These are phyloP conservation scores for Trametes villosa DNA, from an alignment of 768 basidiomycete species.

Conservation along the genomic window DNA sequence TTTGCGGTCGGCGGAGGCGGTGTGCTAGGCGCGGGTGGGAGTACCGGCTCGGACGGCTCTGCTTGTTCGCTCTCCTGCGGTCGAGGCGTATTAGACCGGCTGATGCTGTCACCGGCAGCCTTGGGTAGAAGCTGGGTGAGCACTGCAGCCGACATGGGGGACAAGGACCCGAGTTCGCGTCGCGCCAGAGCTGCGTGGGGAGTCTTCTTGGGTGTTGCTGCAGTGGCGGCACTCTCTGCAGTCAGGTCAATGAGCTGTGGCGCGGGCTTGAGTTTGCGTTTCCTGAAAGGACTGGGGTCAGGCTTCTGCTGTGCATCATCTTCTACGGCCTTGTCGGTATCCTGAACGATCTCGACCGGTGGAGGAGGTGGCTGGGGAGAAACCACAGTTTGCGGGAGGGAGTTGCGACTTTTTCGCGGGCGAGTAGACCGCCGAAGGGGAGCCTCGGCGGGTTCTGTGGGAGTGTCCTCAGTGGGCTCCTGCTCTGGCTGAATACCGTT, in stretches of 20 bases:
- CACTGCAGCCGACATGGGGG: conserved; percentile 56
- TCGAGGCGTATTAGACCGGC: conserved; percentile 11
- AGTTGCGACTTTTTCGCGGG: conserved; percentile 17
- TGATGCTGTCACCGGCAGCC: background rate
- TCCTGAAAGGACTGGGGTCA: conserved; percentile 15
- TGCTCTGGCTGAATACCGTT: background rate
- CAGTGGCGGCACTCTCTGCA: background rate
- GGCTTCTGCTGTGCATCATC: background rate
- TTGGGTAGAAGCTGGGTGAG: conserved; percentile 43
- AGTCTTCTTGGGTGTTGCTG: background rate
- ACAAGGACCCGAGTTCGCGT: conserved; percentile 58
- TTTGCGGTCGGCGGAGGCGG: conserved; percentile 2
- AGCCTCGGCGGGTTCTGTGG: background rate
- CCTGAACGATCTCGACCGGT: background rate
- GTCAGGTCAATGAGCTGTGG: conserved; percentile 1
- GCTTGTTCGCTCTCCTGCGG: conserved; percentile 1
- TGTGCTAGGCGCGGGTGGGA: background rate
- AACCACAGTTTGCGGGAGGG: conserved; percentile 9
- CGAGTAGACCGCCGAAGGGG: conserved; percentile 25
- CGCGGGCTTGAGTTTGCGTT: conserved; percentile 11
- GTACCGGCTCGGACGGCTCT: background rate
- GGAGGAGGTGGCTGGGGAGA: background rate
- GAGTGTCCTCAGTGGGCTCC: background rate
- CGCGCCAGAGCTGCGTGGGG: conserved; percentile 18
- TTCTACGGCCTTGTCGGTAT: background rate